Base-by-base conservation (phyloP, 2,329 filamentous ascomycete genomes). In the Hyphodiscus sp. region DNA sequence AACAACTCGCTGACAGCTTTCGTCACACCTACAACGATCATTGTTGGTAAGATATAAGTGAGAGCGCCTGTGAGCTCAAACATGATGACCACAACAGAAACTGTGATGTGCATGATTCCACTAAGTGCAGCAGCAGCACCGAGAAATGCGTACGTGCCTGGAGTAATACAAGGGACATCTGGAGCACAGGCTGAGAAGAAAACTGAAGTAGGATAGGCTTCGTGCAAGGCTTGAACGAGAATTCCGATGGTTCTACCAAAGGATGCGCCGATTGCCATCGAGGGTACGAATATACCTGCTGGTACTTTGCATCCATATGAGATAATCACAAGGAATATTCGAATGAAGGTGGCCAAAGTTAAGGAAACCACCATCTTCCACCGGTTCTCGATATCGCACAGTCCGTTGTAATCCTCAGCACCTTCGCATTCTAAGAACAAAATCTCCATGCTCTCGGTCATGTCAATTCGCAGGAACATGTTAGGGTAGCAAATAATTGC, bases 391-490 rank as follows among this genome's bases (percentile, higher is more conserved):
- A 78, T 68, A 69, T 96, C 88, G 77, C 94, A 99, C 16, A 99
- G 81, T 6, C 88, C 88, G 58, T 95, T 83, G 62, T 96, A 96
- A 66, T 92, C 89, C 68, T 95, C 87, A 19, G 79, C 85, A 5
- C 87, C 90, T 66, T 95, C 89, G 63, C 94, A 99, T 68, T 99
- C 94, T 15, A 88, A 79, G 69, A 99, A 99, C 11, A 99, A 74
- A 58, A 96, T 95, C 69, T 97, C 91, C 94, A 99, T 97, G 74
- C 91, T 96, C 74, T 97, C 92, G 0, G 94, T 96, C 94, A 99
- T 97, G 71, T 99, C 95, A 64, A 97, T 96, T 52, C 89, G 80
- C 53, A 99, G 69, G 61, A 99, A 97, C 69, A 88, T 91, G 64
- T 99, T 99, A 0, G 92, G 94, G 66, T 95, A 99, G 70, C 92